Base-by-base conservation (phyloP, 805 yeast genomes). In the Priceomyces castillae region DNA sequence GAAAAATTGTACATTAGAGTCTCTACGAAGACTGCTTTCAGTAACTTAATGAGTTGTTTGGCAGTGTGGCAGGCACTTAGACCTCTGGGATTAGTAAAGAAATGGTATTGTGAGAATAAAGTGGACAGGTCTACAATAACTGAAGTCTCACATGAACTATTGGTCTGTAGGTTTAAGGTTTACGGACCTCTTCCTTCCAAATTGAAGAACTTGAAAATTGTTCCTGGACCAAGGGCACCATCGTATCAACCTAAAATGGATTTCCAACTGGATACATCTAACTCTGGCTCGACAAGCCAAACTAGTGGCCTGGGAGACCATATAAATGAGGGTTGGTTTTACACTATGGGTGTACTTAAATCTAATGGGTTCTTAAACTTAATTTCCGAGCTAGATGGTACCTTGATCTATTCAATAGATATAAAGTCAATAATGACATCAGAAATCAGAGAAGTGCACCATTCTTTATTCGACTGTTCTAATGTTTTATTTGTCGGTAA, bases 341-440 rank as follows among this genome's bases (percentile, higher is more conserved):
- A 71, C 41, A 79, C 86, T 1, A 82, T 81, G 83, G 90, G 86
- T 0, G 83, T 80, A 14, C 56, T 86, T 34, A 79, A 78, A 55
- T 76, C 84, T 1, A 73, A 81, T 53, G 94, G 94, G 3, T 56
- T 66, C 3, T 62, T 86, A 25, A 80, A 84, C 49, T 60, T 86
- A 38, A 63, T 83, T 14, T 65, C 78, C 28, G 88, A 83, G 56
- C 70, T 71, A 41, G 90, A 84, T 62, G 88, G 90, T 1, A 67
- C 81, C 1, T 53, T 77, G 11, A 56, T 84, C 2, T 82, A 80
- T 58, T 71, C 86, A 1, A 61, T 86, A 4, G 80, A 84, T 55
- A 62, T 84, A 12, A 71, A 76, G 12, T 49, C 58, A 10, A 55
- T 85, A 11, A 66, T 77, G 54, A 61, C 79, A 14, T 76, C 82